Conservation (phyloP, 306 rosid species). For the Malus orientalis region DNA sequence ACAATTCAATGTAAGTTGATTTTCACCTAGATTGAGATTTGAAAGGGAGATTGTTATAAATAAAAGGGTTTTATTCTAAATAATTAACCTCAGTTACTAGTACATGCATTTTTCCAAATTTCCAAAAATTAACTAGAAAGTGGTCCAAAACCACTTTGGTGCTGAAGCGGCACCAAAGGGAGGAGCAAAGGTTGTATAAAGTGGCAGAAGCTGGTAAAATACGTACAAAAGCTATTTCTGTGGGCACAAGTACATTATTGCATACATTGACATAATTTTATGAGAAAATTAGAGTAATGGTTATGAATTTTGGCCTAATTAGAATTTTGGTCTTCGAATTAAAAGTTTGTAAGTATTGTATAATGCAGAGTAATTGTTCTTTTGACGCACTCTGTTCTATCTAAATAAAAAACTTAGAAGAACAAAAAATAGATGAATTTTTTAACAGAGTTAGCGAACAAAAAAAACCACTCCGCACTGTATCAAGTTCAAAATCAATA, state of each 20-base stretch:
- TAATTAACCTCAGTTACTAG: not conserved
- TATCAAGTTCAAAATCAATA: too few relatives aligned
- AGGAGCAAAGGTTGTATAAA: not conserved
- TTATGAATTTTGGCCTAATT: too few relatives aligned
- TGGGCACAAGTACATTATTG: constrained; percentile 39
- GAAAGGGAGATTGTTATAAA: not conserved
- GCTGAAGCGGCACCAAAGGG: not conserved
- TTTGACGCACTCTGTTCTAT: too few relatives aligned
- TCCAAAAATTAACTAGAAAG: not conserved
- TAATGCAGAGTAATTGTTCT: too few relatives aligned
- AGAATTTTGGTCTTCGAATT: too few relatives aligned
- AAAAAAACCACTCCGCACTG: too few relatives aligned
- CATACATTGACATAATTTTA: not conserved
- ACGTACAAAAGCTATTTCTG: constrained; percentile 25
- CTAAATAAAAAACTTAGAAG: too few relatives aligned
- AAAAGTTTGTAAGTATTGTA: too few relatives aligned
- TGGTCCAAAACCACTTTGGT: constrained; percentile 1
- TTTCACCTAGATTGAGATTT: not conserved
- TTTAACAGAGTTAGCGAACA: too few relatives aligned
- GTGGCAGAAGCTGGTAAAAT: constrained; percentile 7
- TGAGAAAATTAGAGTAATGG: too few relatives aligned
- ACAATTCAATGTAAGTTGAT: not conserved
- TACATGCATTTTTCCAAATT: not conserved
- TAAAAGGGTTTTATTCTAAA: not conserved
- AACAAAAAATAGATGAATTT: too few relatives aligned